phyloP scores from a whole-genome alignment of 2,329 filamentous ascomycete species.

The Boeremia lycopersici region DNA sequence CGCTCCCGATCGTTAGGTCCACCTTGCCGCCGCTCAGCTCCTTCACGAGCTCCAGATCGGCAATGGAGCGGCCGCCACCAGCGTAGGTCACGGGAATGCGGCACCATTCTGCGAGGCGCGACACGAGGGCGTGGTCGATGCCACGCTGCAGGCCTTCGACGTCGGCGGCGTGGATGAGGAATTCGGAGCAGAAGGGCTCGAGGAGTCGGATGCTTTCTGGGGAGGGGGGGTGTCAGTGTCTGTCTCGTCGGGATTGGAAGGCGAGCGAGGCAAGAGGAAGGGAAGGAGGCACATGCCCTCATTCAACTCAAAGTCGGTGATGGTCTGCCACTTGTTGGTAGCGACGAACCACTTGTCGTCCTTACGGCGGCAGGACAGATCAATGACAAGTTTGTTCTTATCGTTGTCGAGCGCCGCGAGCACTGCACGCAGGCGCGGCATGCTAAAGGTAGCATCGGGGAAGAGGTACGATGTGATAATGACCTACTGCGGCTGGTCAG shows the following conservation, averaged over 20 bases:
- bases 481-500: constrained; percentile 65
- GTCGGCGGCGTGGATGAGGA: constrained; percentile 95
- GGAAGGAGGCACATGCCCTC: constrained; percentile 63
- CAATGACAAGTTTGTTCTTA: constrained; percentile 84
- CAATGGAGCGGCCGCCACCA: constrained; percentile 82
- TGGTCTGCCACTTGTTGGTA: constrained; percentile 98
- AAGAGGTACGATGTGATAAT: constrained; percentile 98
- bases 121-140: constrained; percentile 84
- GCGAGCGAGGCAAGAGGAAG: background rate
- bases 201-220: constrained; percentile 78
- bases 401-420: constrained; percentile 75
- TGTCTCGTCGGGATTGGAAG: background rate
- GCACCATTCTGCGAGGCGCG: constrained; percentile 80
- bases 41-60: constrained; percentile 84
- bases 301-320: constrained; percentile 94
- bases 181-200: constrained; percentile 93
- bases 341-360: constrained; percentile 90
- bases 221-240: background rate
- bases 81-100: constrained; percentile 94
- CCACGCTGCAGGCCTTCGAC: constrained; percentile 93
- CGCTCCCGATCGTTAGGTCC: constrained; percentile 94
- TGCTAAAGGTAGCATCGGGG: constrained; percentile 80
- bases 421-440: constrained; percentile 74
- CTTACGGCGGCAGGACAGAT: constrained; percentile 85
- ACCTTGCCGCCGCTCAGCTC: constrained; percentile 78